Evolutionary conservation across 2,329 filamentous ascomycete genomes (phyloP).

Genomic region (Diaporthe velutina): DNA sequence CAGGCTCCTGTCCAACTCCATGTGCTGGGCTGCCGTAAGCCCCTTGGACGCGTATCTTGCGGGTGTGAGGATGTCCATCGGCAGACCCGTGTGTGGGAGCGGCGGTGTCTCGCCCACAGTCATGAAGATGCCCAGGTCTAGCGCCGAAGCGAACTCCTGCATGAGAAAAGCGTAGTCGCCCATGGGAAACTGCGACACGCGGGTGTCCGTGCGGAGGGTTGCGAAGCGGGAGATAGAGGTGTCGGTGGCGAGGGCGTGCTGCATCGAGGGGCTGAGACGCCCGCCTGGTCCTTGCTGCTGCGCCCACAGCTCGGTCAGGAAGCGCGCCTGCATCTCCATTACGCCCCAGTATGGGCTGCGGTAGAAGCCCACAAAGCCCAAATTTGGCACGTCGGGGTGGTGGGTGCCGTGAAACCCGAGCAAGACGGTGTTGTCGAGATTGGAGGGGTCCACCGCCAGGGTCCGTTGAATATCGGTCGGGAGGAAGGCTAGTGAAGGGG

Average conservation of each 20-base stretch:
- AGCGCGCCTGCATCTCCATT: slow-evolving; percentile 87
- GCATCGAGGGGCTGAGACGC: slow-evolving; percentile 47
- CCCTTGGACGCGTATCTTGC: slow-evolving; percentile 62
- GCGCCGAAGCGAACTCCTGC: slow-evolving; percentile 74
- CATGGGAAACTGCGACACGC: slow-evolving; percentile 82
- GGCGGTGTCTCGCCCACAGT: slow-evolving; percentile 51
- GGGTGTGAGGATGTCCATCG: slow-evolving; percentile 69
- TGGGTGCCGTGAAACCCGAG: slow-evolving; percentile 77
- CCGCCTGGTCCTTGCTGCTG: slow-evolving; percentile 44
- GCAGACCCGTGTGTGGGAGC: slow-evolving; percentile 55
- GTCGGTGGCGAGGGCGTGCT: slow-evolving; percentile 58
- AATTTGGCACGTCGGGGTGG: slow-evolving; percentile 69
- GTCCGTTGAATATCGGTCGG: slow-evolving; percentile 65
- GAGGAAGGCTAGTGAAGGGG: slow-evolving; percentile 74
- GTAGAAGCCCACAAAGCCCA: slow-evolving; percentile 88
- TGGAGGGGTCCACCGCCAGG: slow-evolving; percentile 68
- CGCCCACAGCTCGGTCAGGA: slow-evolving; percentile 73
- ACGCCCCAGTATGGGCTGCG: slow-evolving; percentile 88
- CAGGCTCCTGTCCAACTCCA: slow-evolving; percentile 58
- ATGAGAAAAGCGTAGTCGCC: slow-evolving; percentile 84
- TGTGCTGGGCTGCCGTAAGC: slow-evolving; percentile 55
- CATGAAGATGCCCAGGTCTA: slow-evolving; percentile 63
- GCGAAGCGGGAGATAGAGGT: slow-evolving; percentile 61
- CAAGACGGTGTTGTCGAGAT: slow-evolving; percentile 71
- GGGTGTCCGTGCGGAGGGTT: slow-evolving; percentile 64